These are phyloP conservation scores for Scheffersomyces quercinus DNA, from an alignment of 1,139 yeast genomes.

Conservation along the genomic window DNA sequence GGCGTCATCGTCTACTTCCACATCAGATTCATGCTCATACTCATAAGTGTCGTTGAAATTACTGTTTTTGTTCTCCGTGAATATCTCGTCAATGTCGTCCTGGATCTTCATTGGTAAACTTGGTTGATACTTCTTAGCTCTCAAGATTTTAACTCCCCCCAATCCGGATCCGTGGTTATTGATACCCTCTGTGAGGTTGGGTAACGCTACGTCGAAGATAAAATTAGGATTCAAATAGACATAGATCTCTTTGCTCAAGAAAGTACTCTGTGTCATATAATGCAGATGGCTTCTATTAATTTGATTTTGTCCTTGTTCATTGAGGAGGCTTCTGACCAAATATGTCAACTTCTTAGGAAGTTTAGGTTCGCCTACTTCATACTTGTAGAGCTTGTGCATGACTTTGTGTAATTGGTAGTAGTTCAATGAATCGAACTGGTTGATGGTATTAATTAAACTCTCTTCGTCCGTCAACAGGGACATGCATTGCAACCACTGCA, in stretches of 20 bases:
- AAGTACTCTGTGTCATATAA: slow-evolving; percentile 46
- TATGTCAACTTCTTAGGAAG: slow-evolving; percentile 50
- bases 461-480: slow-evolving; percentile 59
- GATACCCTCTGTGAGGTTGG: slow-evolving; percentile 59
- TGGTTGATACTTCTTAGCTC: slow-evolving; percentile 60
- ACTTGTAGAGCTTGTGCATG: slow-evolving; percentile 68
- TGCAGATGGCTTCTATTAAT: slow-evolving; percentile 33
- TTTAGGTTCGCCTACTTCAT: slow-evolving; percentile 77
- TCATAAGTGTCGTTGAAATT: slow-evolving; percentile 37
- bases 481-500: slow-evolving; percentile 91
- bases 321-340: slow-evolving; percentile 31
- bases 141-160: slow-evolving; percentile 49
- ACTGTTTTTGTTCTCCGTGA: slow-evolving; percentile 32
- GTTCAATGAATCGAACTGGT: slow-evolving; percentile 59
- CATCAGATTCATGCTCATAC: slow-evolving; percentile 26
- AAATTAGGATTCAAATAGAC: slow-evolving; percentile 50
- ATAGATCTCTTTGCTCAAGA: slow-evolving; percentile 41
- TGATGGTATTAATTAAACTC: slow-evolving; percentile 57
- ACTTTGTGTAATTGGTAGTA: slow-evolving; percentile 71
- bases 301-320: slow-evolving; percentile 43
- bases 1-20: slow-evolving; percentile 16
- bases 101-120: slow-evolving; percentile 57
- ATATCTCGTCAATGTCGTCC: slow-evolving; percentile 64
- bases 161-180: slow-evolving; percentile 63
- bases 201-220: slow-evolving; percentile 55